These are phyloP conservation scores for Hericium erinaceus DNA, from an alignment of 768 basidiomycete genomes.

Conservation along the genomic window DNA sequence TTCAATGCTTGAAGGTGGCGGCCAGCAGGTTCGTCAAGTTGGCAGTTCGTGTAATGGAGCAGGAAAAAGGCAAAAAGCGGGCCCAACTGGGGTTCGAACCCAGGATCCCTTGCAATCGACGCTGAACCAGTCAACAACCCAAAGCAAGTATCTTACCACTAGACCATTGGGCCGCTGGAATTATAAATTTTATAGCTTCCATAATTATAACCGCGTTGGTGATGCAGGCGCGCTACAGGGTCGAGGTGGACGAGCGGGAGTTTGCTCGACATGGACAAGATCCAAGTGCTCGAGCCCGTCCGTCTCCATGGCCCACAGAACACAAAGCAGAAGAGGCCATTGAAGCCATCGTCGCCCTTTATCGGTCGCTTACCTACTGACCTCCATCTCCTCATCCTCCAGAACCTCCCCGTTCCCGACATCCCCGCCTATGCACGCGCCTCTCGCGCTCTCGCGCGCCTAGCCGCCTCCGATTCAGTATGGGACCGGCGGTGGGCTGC, in stretches of 20 bases:
- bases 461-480: constrained; percentile 61
- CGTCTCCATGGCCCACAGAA: constrained; percentile 23
- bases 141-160: constrained; percentile 47
- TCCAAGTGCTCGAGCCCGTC: constrained; percentile 71
- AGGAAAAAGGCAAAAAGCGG: constrained; percentile 14
- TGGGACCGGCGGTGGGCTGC: constrained; percentile 73
- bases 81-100: constrained; percentile 28
- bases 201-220: too few species aligned
- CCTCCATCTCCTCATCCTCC: constrained; percentile 66
- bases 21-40: too few species aligned
- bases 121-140: constrained; percentile 15
- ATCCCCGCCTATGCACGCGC: constrained; percentile 64
- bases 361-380: constrained; percentile 77
- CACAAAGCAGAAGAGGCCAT: constrained; percentile 9
- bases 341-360: constrained; percentile 19
- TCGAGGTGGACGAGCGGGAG: too few species aligned
- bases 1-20: too few species aligned
- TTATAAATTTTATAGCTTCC: not conserved
- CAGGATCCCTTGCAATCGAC: not conserved
- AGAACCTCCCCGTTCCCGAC: constrained; percentile 71
- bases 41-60: too few species aligned
- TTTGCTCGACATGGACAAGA: constrained; percentile 59
- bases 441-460: constrained; percentile 51
- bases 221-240: too few species aligned
- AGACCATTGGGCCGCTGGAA: constrained; percentile 28